Base-by-base conservation (phyloP, 495 filamentous ascomycete genomes). In the Trichocladium antarcticum region DNA sequence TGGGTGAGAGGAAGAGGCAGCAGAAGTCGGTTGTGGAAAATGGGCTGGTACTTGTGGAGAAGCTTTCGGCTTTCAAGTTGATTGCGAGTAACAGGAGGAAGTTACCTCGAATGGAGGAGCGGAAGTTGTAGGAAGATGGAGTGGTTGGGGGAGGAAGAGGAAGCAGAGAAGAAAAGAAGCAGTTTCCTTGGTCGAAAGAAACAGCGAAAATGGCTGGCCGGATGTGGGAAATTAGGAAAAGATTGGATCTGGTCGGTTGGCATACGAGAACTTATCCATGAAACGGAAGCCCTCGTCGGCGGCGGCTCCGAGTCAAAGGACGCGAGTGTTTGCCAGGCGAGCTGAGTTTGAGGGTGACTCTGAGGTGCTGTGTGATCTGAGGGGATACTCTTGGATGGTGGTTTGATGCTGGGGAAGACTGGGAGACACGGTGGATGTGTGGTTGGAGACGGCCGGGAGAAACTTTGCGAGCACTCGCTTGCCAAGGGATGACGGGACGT, bases 281-380 rank as follows among this genome's bases (percentile, higher is more conserved):
- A 15, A 29, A 31, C 31, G 27, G 5, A 31, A 9, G 15, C 17
- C 8, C 17, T 31, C 16, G 6, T 14, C 3, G n/a, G 15, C 6
- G 6, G 9, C 20, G 45, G 14, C 6, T 29, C 15, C 28, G 34
- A 15, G 22, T 22, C 10, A 28, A 37, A 16, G 20, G 24, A 39
- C 4, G 27, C 24, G n/a, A 17, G 10, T 45, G 40, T 50, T 50
- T 45, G 42, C 32, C 49, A 38, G 38, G 35, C 36, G 16, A 21
- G 3, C 16, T 22, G 24, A 20, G 45, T 34, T 48, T 32, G 45
- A 36, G 34, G 12, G 22, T 40, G 19, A 34, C 37, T 48, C 16
- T 48, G 16, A n/a, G 15, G 20, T 29, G 34, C 16, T 35, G 8
- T 32, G 16, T 2, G 37, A 27, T 8, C 24, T 27, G 3, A 8